Evolutionary conservation across 2,329 filamentous ascomycete genomes (phyloP), one percentile per base, ranked within the genome.

Genomic region (Phialemoniopsis sp.): DNA sequence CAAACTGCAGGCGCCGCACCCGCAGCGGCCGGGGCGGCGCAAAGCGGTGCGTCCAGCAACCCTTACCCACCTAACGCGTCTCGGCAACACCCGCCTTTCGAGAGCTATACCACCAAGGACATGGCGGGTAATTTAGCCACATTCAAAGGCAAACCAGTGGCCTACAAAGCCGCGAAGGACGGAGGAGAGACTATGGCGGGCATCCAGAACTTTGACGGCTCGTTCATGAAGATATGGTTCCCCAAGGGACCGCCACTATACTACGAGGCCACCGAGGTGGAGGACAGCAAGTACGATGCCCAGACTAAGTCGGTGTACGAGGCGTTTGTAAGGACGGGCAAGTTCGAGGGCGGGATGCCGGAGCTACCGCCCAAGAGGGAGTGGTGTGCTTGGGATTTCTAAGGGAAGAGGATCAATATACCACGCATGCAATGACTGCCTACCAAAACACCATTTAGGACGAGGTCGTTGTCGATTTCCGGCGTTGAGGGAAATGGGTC

Each of bases 341-440:
- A 58, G 26, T 95, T 95, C 58, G 71, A 76, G 32, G 79, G 80
- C 29, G 84, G 82, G 7, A 85, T 95, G 66, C 90, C 90, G 0
- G 73, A 85, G 50, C 65, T 89, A 34, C 87, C 90, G 15, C 90
- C 90, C 0, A 82, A 82, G 60, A 72, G 80, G 45, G 88, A 91
- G 54, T 91, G 82, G 70, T 82, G 80, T 48, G 62, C 67, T 19
- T 91, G 85, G 76, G 79, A 88, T 55, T 82, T 91, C 52, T 90
- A 60, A 66, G 36, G 15, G 30, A n/a, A 30, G 17, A 17, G 28
- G 17, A 32, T 26, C 10, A 26, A 6, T 26, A 26, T 26, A 26
- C 21, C 21, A 26, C n/a, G n/a, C n/a, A n/a, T n/a, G n/a, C n/a
- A n/a, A n/a, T n/a, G n/a, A n/a, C n/a, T n/a, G n/a, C n/a, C n/a